A percentile compares a stretch with the other conserved stretches of the same genome.
Evolutionary conservation across 768 basidiomycete species (phyloP).

Genomic region (Podaxis mareebaensis): DNA sequence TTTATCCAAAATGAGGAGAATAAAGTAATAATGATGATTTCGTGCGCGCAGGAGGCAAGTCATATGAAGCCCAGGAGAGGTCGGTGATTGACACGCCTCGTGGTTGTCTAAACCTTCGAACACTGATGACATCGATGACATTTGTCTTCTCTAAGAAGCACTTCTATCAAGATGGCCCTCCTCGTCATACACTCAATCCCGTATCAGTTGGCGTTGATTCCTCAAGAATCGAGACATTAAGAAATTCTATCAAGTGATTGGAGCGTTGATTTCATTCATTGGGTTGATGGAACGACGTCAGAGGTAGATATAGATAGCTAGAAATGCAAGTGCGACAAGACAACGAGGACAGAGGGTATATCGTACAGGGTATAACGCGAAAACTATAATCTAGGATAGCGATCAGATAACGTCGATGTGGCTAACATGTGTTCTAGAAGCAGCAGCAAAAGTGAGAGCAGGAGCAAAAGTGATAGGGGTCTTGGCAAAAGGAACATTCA

Average conservation of each 20-base stretch:
- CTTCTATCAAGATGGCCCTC: slow-evolving; percentile 10
- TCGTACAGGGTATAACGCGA: slow-evolving; percentile 1
- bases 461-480: slow-evolving; percentile 10
- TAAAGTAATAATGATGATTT: background rate
- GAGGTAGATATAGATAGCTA: slow-evolving; percentile 4
- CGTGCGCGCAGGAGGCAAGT: background rate
- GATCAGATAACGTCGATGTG: slow-evolving; percentile 8
- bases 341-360: background rate
- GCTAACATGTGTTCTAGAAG: background rate
- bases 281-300: background rate
- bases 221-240: background rate
- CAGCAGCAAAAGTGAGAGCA: slow-evolving; percentile 3
- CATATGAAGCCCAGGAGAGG: background rate
- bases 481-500: slow-evolving; percentile 15
- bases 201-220: slow-evolving; percentile 1
- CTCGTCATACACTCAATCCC: background rate
- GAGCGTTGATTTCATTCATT: slow-evolving; percentile 4
- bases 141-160: background rate
- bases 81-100: background rate
- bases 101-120: background rate
- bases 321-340: background rate
- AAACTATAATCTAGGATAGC: background rate
- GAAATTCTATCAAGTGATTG: background rate
- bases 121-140: background rate
- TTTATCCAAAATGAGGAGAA: background rate